Evolutionary conservation across 305 asterid species (phyloP).

Genomic region (Fraxinus baroniana): DNA sequence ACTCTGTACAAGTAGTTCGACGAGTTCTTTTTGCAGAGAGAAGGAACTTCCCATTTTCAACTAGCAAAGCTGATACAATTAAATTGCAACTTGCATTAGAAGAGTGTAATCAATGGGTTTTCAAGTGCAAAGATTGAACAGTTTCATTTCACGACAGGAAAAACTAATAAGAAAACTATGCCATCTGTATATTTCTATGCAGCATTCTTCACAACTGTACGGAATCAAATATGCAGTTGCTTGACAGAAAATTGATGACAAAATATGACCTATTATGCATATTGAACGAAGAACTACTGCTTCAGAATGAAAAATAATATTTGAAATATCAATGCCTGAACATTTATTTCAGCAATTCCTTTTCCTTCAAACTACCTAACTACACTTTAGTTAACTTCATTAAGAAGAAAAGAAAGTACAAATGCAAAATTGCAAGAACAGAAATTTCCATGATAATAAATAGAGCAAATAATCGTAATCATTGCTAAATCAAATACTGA

Average conservation of each 20-base stretch:
- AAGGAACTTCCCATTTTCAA: constrained; percentile 54
- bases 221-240: neutral
- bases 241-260: neutral
- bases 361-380: neutral
- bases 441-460: neutral
- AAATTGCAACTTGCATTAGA: neutral
- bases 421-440: neutral
- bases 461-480: neutral
- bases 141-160: neutral
- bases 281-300: neutral
- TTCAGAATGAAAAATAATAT: neutral
- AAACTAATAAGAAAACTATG: neutral
- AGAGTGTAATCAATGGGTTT: neutral
- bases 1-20: constrained; percentile 58
- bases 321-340: neutral
- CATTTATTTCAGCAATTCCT: neutral
- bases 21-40: constrained; percentile 30
- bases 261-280: neutral
- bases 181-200: neutral
- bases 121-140: neutral
- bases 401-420: neutral
- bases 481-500: neutral
- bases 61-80: constrained; percentile 40
- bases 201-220: neutral
- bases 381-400: neutral